Percentiles rank a stretch among this genome's conserved stretches.
These are phyloP conservation scores for Ilyonectria robusta DNA, from an alignment of 2,329 filamentous ascomycete species.

Conservation along the genomic window DNA sequence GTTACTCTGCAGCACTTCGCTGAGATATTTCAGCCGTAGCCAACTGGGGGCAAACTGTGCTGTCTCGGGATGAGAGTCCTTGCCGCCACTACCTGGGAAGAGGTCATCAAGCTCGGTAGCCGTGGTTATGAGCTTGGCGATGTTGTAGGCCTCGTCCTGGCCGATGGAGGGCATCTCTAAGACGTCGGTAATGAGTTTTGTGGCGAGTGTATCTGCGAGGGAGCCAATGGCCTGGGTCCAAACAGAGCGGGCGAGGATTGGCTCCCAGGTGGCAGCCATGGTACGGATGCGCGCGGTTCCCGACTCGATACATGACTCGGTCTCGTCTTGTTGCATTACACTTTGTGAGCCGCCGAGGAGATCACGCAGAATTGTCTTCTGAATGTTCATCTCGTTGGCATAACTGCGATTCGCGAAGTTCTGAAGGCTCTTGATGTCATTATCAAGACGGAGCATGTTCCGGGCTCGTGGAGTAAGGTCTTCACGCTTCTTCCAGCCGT, in stretches of 20 bases:
- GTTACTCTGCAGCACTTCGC: conserved; percentile 76
- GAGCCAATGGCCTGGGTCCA: conserved; percentile 75
- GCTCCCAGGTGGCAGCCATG: conserved; percentile 70
- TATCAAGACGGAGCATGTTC: conserved; percentile 70
- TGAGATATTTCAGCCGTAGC: conserved; percentile 75
- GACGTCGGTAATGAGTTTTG: conserved; percentile 73
- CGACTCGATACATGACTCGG: conserved; percentile 66
- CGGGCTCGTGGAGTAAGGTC: conserved; percentile 66
- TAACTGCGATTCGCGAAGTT: conserved; percentile 75
- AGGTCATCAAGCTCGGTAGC: conserved; percentile 73
- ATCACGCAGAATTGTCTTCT: conserved; percentile 74
- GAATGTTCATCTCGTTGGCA: conserved; percentile 71
- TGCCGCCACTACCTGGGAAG: conserved; percentile 64
- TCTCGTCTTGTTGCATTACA: conserved; percentile 70
- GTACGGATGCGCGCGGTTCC: conserved; percentile 67
- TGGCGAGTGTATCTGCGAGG: conserved; percentile 70
- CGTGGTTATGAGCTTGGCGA: conserved; percentile 70
- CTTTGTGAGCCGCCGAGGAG: conserved; percentile 73
- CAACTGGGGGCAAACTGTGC: conserved; percentile 73
- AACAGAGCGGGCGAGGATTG: conserved; percentile 71
- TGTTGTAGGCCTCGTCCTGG: conserved; percentile 74
- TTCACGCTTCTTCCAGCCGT: conserved; percentile 66
- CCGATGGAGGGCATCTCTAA: conserved; percentile 73
- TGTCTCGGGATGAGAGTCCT: conserved; percentile 66
- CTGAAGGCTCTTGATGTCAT: conserved; percentile 71